phyloP scores from a whole-genome alignment of 108 stramenopile species.

The Cyclotella cryptica region DNA sequence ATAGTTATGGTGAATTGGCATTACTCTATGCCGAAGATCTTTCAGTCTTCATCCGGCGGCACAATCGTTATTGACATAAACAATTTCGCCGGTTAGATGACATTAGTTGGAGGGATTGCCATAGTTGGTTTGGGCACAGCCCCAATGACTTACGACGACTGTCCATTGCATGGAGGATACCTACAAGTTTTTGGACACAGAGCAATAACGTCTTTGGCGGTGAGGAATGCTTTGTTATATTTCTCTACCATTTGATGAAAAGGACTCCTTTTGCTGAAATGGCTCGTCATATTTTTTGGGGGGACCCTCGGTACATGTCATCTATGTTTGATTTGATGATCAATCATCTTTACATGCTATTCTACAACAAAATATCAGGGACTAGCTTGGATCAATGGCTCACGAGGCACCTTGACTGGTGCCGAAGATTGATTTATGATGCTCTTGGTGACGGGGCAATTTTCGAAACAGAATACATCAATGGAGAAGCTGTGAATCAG shows the following conservation, averaged over 20 bases:
- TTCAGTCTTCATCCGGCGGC: conserved; percentile 14
- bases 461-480: not conserved
- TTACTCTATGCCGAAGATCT: conserved; percentile 40
- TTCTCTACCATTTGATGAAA: no score
- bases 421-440: conserved; percentile 22
- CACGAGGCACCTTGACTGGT: conserved; percentile 12
- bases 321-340: conserved; percentile 21
- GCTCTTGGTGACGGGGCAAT: conserved; percentile 9
- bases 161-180: no score
- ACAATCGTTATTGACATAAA: conserved; percentile 13
- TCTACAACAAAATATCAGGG: conserved; percentile 52
- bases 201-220: conserved; percentile 7
- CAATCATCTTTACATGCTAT: conserved; percentile 14
- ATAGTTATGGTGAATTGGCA: conserved; percentile 25
- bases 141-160: no score
- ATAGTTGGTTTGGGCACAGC: no score
- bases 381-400: conserved; percentile 37
- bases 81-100: conserved; percentile 3
- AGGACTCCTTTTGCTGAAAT: no score
- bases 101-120: not conserved
- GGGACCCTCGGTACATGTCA: no score
- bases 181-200: not conserved
- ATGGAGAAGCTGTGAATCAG: conserved; percentile 15
- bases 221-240: no score
- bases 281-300: no score